phyloP scores from a whole-genome alignment of 2,329 filamentous ascomycete species.

The Oidium heveae region DNA sequence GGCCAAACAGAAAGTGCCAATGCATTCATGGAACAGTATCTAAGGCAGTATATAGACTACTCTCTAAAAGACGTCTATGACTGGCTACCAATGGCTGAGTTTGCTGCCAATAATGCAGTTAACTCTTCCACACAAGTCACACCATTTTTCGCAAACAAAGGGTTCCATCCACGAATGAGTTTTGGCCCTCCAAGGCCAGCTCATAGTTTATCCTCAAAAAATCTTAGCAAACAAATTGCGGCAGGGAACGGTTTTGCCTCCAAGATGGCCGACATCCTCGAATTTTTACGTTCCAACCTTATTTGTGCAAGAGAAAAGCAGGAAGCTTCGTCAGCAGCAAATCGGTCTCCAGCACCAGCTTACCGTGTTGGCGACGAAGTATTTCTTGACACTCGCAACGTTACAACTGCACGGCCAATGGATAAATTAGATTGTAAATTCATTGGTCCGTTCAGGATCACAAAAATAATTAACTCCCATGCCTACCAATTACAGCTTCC shows the following conservation, averaged over 20 bases:
- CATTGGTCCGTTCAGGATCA: too few species aligned
- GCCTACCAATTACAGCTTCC: too few species aligned
- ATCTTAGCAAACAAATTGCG: neutral
- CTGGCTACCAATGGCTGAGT: conserved; percentile 5
- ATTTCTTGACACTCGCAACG: too few species aligned
- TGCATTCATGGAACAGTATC: conserved; percentile 3
- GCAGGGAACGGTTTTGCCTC: neutral
- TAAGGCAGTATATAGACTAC: conserved; percentile 4
- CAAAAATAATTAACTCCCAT: too few species aligned
- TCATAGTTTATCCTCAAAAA: neutral
- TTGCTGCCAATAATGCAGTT: conserved; percentile 3
- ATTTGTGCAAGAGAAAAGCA: neutral
- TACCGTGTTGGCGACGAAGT: too few species aligned
- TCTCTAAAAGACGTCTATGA: conserved; percentile 4
- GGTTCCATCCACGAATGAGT: conserved; percentile 2
- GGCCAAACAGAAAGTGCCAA: conserved; percentile 4
- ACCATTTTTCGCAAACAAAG: conserved; percentile 4
- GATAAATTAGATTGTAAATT: too few species aligned
- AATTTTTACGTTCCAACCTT: neutral
- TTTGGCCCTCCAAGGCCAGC: neutral
- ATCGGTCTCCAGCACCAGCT: too few species aligned
- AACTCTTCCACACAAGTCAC: conserved; percentile 3
- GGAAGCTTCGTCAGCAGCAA: neutral
- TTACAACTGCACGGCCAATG: too few species aligned
- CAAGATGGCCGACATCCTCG: too few species aligned